phyloP scores from a whole-genome alignment of 176 grass and related monocot genomes.

The Zea luxurians region DNA sequence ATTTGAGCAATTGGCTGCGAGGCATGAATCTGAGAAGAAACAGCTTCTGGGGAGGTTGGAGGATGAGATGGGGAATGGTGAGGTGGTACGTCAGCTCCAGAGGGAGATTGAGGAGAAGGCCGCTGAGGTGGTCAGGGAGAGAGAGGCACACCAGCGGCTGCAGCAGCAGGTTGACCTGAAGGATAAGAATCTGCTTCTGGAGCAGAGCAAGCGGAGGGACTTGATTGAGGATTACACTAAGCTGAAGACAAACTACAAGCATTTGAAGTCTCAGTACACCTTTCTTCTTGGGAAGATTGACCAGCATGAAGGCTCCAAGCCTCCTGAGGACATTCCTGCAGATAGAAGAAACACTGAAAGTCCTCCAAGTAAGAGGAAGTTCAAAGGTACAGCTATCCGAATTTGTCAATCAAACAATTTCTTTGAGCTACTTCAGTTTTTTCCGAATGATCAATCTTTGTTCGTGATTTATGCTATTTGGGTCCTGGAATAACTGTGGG shows the following conservation, averaged over 20 bases:
- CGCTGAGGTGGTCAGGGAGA: slow-evolving; percentile 45
- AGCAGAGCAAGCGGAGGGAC: slow-evolving; percentile 55
- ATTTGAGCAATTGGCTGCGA: not conserved
- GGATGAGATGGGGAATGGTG: slow-evolving; percentile 38
- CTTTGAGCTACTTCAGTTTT: slow-evolving; percentile 25
- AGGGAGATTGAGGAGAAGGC: slow-evolving; percentile 47
- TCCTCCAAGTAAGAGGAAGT: slow-evolving; percentile 58
- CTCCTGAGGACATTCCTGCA: slow-evolving; percentile 2
- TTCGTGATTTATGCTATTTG: not conserved
- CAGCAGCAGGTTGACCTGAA: slow-evolving; percentile 53
- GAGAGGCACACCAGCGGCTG: slow-evolving; percentile 51
- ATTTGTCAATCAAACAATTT: slow-evolving; percentile 14
- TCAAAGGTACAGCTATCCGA: slow-evolving; percentile 43
- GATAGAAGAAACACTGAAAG: slow-evolving; percentile 23
- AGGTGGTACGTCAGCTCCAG: slow-evolving; percentile 36
- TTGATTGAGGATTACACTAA: slow-evolving; percentile 46
- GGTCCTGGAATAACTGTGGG: not conserved
- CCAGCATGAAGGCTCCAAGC: slow-evolving; percentile 41
- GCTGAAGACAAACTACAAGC: slow-evolving; percentile 55
- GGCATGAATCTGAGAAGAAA: slow-evolving; percentile 46
- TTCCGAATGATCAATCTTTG: not conserved
- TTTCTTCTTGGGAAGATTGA: slow-evolving; percentile 62
- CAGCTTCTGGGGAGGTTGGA: slow-evolving; percentile 38
- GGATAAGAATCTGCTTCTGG: slow-evolving; percentile 52
- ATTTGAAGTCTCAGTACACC: slow-evolving; percentile 68